Percentiles rank a stretch among this genome's conserved stretches.
Evolutionary conservation across 139 green algal genomes (phyloP).

Genomic region (Coccomyxa sp.): DNA sequence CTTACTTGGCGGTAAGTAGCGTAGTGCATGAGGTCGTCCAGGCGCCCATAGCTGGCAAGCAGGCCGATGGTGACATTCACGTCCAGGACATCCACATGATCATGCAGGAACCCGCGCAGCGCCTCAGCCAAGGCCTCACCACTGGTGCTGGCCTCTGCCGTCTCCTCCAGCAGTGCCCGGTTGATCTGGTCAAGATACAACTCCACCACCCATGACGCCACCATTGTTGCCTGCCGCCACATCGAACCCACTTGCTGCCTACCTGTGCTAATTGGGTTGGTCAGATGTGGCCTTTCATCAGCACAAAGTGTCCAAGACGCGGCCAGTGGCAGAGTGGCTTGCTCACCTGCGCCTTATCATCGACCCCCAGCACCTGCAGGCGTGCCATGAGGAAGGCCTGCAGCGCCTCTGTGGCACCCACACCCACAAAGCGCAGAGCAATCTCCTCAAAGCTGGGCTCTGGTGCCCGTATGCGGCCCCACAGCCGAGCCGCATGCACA

Average conservation of each 20-base stretch:
- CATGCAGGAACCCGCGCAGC: slow-evolving; percentile 46
- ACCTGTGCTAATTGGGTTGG: neutral
- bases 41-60: slow-evolving; percentile 78
- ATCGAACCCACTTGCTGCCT: neutral
- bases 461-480: slow-evolving; percentile 30
- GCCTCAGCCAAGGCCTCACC: neutral
- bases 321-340: neutral
- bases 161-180: slow-evolving; percentile 54
- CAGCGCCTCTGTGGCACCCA: slow-evolving; percentile 40
- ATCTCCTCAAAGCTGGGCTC: slow-evolving; percentile 83
- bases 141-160: neutral
- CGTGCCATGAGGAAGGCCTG: slow-evolving; percentile 51
- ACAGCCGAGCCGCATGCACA: slow-evolving; percentile 44
- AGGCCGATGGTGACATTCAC: slow-evolving; percentile 71
- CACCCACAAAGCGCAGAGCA: slow-evolving; percentile 71
- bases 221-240: slow-evolving; percentile 73
- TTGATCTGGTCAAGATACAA: slow-evolving; percentile 87
- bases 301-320: no score
- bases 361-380: slow-evolving; percentile 48
- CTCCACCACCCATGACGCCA: slow-evolving; percentile 89
- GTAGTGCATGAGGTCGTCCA: slow-evolving; percentile 84
- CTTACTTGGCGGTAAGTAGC: slow-evolving; percentile 50
- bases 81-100: slow-evolving; percentile 59
- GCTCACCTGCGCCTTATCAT: slow-evolving; percentile 41
- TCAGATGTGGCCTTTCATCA: neutral